These are phyloP conservation scores for Polyporus tsugae DNA, from an alignment of 1,284 basidiomycete species.

Conservation along the genomic window DNA sequence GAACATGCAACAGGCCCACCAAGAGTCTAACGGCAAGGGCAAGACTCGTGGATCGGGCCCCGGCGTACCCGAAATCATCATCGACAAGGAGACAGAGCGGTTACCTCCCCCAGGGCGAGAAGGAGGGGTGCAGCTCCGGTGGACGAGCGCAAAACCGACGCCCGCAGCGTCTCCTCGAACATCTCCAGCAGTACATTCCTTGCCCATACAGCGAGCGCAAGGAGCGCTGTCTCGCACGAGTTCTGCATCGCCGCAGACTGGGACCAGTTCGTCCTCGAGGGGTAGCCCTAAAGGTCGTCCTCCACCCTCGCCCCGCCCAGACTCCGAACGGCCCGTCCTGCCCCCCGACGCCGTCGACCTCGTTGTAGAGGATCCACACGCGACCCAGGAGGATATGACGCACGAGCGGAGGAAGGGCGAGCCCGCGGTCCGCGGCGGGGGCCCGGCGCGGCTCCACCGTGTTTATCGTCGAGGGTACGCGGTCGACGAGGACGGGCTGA, in stretches of 20 bases:
- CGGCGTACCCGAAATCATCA: constrained; percentile 34
- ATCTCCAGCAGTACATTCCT: constrained; percentile 24
- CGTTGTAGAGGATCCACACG: constrained; percentile 67
- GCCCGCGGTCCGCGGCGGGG: constrained; percentile 48
- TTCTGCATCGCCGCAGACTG: constrained; percentile 26
- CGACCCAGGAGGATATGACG: constrained; percentile 56
- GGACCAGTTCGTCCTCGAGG: constrained; percentile 33
- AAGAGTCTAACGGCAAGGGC: constrained; percentile 30
- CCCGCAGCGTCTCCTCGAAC: constrained; percentile 29
- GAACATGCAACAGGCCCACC: constrained; percentile 28
- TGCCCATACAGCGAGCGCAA: constrained; percentile 26
- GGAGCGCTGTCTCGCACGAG: constrained; percentile 22
- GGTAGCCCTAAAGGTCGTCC: constrained; percentile 43
- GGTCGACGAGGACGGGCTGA: constrained; percentile 50
- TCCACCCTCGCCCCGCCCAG: constrained; percentile 46
- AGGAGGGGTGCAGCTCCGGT: constrained; percentile 53
- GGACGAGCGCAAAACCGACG: constrained; percentile 49
- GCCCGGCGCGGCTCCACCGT: constrained; percentile 50
- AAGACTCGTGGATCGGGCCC: constrained; percentile 33
- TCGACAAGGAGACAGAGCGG: constrained; percentile 55
- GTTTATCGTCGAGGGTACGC: constrained; percentile 63
- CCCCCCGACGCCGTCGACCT: constrained; percentile 84
- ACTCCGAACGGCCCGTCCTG: constrained; percentile 50
- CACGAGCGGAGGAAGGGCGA: constrained; percentile 64
- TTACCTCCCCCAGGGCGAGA: constrained; percentile 36